Conservation (phyloP, 2,329 filamentous ascomycete genomes). For the Fusarium pseudoanthophilum region DNA sequence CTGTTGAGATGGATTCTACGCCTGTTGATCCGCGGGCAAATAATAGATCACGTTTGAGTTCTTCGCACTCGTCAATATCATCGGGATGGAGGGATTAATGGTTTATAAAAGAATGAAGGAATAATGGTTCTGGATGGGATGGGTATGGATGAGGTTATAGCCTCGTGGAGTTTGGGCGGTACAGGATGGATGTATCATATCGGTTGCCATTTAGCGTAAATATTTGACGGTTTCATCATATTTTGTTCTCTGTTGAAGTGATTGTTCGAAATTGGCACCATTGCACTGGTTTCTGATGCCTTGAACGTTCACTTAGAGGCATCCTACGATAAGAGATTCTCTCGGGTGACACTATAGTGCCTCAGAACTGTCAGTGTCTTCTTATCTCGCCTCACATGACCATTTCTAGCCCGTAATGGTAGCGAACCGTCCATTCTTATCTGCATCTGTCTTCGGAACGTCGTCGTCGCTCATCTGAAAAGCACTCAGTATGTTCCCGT, state of each 20-base stretch:
- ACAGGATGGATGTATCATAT: conserved; percentile 3
- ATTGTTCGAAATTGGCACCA: not conserved
- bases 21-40: conserved; percentile 5
- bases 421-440: not conserved
- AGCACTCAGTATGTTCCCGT: not conserved
- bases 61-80: not conserved
- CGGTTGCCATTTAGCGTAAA: conserved; percentile 18
- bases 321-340: not conserved
- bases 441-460: not conserved
- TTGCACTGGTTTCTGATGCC: not conserved
- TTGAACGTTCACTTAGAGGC: not conserved
- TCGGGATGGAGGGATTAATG: not conserved
- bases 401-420: not conserved
- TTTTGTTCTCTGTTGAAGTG: not conserved
- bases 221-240: not conserved
- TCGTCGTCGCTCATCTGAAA: not conserved
- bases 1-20: conserved; percentile 29
- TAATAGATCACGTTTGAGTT: not conserved
- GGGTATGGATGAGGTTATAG: conserved; percentile 7
- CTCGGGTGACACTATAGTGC: not conserved
- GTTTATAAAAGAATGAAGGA: not conserved
- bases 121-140: conserved; percentile 20
- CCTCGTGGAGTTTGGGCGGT: conserved; percentile 27
- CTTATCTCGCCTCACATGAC: not conserved
- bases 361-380: no score